Percentiles rank a stretch among this genome's conserved stretches.
Conservation (phyloP, 495 filamentous ascomycete species). For the Penicillium subrubescens region DNA sequence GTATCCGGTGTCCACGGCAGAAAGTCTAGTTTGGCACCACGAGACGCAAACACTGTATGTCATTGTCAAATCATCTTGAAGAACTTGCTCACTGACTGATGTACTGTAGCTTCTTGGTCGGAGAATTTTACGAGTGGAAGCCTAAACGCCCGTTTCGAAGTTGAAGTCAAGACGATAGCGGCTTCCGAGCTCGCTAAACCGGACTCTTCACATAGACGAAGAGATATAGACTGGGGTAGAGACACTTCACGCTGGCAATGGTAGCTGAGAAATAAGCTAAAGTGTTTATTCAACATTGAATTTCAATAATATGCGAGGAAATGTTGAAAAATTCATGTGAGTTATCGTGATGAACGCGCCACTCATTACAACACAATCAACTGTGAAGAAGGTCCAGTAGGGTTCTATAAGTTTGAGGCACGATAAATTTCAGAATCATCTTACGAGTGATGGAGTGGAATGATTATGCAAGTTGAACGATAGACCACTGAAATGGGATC, state of each 20-base stretch:
- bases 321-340: no score
- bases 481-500: no score
- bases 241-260: not conserved
- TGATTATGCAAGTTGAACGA: no score
- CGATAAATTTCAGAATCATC: no score
- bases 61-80: not conserved
- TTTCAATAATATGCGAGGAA: no score
- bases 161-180: not conserved
- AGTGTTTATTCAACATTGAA: not conserved
- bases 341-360: no score
- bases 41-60: not conserved
- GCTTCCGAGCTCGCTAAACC: not conserved
- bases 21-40: not conserved
- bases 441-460: no score
- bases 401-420: no score
- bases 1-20: not conserved
- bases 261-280: not conserved
- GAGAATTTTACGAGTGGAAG: not conserved
- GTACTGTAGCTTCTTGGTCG: not conserved
- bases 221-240: not conserved
- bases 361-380: no score
- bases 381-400: no score
- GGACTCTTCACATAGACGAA: not conserved
- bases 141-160: not conserved
- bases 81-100: not conserved